These are phyloP conservation scores for Avicennia marina DNA, from an alignment of 257 asterid genomes.

Conservation along the genomic window DNA sequence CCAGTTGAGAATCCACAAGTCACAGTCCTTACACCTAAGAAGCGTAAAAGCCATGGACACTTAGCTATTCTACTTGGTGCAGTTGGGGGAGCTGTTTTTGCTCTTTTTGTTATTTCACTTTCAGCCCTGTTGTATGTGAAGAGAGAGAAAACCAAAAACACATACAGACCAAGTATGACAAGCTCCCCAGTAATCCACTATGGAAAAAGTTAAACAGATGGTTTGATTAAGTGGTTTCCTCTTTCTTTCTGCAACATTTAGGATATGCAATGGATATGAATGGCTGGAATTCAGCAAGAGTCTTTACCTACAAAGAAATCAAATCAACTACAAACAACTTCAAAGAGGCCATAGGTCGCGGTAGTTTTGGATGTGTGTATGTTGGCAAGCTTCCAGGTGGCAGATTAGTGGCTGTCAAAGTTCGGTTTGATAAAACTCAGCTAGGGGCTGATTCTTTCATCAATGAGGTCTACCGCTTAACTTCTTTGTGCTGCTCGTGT, in stretches of 20 bases:
- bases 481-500: too few species aligned
- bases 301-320: slow-evolving; percentile 72
- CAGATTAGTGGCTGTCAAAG: slow-evolving; percentile 80
- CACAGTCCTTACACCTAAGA: slow-evolving; percentile 55
- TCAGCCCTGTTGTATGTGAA: slow-evolving; percentile 49
- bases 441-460: slow-evolving; percentile 86
- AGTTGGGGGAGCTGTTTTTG: slow-evolving; percentile 54
- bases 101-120: slow-evolving; percentile 38
- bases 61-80: slow-evolving; percentile 45
- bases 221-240: slow-evolving; percentile 3
- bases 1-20: slow-evolving; percentile 74
- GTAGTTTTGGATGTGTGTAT: slow-evolving; percentile 88
- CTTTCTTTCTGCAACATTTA: slow-evolving; percentile 5
- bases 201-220: not conserved
- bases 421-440: slow-evolving; percentile 76
- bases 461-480: slow-evolving; percentile 57
- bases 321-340: slow-evolving; percentile 77
- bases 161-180: slow-evolving; percentile 47
- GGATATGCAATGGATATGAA: slow-evolving; percentile 43
- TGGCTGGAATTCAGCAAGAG: slow-evolving; percentile 63
- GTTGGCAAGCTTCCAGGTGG: slow-evolving; percentile 73
- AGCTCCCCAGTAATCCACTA: not conserved
- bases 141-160: slow-evolving; percentile 34
- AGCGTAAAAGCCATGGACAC: slow-evolving; percentile 44
- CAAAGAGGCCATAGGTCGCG: slow-evolving; percentile 75